Evolutionary conservation across 495 filamentous ascomycete genomes (phyloP), one percentile per base, ranked within the genome.

Genomic region (Durotheca rogersii): DNA sequence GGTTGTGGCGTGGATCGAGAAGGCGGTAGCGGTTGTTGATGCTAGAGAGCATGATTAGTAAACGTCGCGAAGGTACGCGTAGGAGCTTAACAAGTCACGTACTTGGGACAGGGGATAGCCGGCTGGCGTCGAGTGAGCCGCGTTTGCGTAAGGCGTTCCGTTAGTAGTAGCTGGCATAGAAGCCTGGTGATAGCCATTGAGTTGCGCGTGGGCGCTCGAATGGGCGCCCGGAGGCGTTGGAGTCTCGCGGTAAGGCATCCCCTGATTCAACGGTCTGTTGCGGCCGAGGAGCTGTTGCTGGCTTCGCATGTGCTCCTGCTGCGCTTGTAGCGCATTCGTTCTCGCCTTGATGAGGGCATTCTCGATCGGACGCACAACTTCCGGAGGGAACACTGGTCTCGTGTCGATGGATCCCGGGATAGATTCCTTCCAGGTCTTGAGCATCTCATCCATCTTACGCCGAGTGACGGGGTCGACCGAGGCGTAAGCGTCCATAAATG

Each of bases 341-440:
- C 86, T 81, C 5, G 86, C 87, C 66, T 90, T 95, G 62, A 95
- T 89, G 48, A 98, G 74, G 11, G 91, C 89, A 71, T 86, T 95
- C 65, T 98, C 93, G 57, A 98, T 97, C 42, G 86, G 85, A 29
- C 88, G 80, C 29, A 89, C 94, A 32, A 86, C 77, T 17, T 96
- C 90, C 9, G 79, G 73, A 11, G 88, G 81, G 66, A 98, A 98
- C 41, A 98, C 92, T 1, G 93, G 92, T 54, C 86, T 79, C 1
- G 82, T 81, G 59, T 94, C 90, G 43, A 92, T 77, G 9, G 93
- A 95, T 14, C 91, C 93, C 0, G 91, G 89, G 3, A 96, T 89
- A 12, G 94, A 89, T 65, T 95, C 87, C 67, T 96, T 98, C 93
- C 93, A 98, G 0, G 93, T 98, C 72, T 89, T 91, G 40, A 97